These are phyloP conservation scores for Exophiala aquamarina DNA, from an alignment of 2,329 filamentous ascomycete genomes.

Conservation along the genomic window DNA sequence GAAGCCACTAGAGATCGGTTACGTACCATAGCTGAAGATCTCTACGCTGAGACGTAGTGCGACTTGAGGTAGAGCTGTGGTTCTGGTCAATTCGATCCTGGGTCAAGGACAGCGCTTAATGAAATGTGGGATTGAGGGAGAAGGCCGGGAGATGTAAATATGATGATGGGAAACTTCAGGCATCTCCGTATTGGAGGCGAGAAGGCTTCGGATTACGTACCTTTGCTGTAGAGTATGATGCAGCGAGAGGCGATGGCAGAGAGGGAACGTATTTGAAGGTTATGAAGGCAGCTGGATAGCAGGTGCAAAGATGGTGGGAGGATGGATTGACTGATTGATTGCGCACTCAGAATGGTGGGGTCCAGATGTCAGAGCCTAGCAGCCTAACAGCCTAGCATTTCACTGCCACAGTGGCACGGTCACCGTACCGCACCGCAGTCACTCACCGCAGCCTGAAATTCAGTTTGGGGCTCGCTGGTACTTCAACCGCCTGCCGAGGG, in stretches of 20 bases:
- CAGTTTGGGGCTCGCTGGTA: too few relatives aligned
- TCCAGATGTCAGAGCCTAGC: neutral
- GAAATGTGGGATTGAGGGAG: neutral
- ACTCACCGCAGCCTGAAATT: too few relatives aligned
- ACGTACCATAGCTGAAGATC: slow-evolving; percentile 23
- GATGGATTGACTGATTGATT: neutral
- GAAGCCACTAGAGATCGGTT: neutral
- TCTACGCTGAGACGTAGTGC: neutral
- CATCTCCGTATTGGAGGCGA: neutral
- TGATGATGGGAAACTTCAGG: neutral
- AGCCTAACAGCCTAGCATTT: too few relatives aligned
- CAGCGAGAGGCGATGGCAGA: neutral
- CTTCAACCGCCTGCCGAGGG: too few relatives aligned
- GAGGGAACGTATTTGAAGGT: neutral
- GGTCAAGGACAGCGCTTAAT: neutral
- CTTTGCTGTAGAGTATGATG: neutral
- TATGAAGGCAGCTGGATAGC: slow-evolving; percentile 3
- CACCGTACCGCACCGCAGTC: too few relatives aligned
- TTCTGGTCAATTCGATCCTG: neutral
- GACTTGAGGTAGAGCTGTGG: neutral
- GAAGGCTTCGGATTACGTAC: slow-evolving; percentile 4
- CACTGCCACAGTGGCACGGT: too few relatives aligned
- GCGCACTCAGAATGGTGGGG: slow-evolving; percentile 1
- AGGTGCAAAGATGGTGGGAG: slow-evolving; percentile 8
- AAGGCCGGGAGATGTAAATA: neutral